A percentile compares a stretch with the other conserved stretches of the same genome.
phyloP scores from a whole-genome alignment of 1,284 basidiomycete species.

The Cutaneotrichosporon sp. region DNA sequence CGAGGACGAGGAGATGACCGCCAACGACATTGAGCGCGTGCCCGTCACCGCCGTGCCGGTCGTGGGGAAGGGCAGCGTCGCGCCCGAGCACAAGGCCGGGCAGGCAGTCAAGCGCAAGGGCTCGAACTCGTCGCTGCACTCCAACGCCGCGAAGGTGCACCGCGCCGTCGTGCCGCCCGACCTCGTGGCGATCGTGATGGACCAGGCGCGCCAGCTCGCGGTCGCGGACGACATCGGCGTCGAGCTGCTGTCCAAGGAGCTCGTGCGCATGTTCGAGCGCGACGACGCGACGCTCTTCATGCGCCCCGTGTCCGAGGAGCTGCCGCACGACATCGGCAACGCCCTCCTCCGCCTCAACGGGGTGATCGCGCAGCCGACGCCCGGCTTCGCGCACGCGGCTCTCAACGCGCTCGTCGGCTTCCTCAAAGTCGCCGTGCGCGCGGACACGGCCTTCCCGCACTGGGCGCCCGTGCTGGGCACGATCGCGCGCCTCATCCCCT shows the following conservation, averaged over 20 bases:
- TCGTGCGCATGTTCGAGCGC: conserved; percentile 69
- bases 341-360: conserved; percentile 59
- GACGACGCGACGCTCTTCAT: conserved; percentile 67
- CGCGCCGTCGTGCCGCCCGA: conserved; percentile 37
- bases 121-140: conserved; percentile 11
- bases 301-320: conserved; percentile 63
- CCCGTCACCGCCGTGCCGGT: conserved; percentile 34
- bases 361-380: conserved; percentile 61
- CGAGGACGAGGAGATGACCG: conserved; percentile 33
- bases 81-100: neutral
- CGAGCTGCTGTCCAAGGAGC: conserved; percentile 61
- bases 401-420: conserved; percentile 72
- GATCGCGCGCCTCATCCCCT: conserved; percentile 62
- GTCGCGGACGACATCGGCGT: conserved; percentile 62
- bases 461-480: conserved; percentile 63
- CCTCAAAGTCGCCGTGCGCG: conserved; percentile 62
- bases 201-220: conserved; percentile 54
- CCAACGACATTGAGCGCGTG: conserved; percentile 38
- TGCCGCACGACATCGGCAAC: conserved; percentile 60
- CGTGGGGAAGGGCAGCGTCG: neutral
- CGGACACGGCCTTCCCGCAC: conserved; percentile 56
- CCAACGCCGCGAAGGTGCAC: conserved; percentile 6
- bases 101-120: conserved; percentile 1
- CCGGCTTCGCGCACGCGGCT: conserved; percentile 65
- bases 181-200: conserved; percentile 27